phyloP scores from a whole-genome alignment of 176 grass and related monocot genomes.

The Puya raimondii region DNA sequence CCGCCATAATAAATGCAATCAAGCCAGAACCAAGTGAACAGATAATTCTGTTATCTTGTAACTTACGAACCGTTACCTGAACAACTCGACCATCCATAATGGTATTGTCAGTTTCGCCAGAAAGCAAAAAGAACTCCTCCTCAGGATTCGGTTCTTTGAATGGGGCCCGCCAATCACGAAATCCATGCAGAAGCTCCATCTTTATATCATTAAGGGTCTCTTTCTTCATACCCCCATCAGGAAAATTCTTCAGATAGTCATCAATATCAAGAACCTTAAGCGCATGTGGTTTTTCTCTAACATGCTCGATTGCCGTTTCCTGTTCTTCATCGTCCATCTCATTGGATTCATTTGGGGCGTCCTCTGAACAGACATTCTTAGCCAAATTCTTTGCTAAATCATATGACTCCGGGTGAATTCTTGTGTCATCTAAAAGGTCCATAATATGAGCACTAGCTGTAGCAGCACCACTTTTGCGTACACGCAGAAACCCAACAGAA shows the following conservation, averaged over 20 bases:
- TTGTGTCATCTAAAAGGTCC: conserved; percentile 93
- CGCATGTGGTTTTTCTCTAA: conserved; percentile 28
- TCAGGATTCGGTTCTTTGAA: conserved; percentile 66
- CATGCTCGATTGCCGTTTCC: conserved; percentile 83
- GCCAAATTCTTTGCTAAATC: conserved; percentile 78
- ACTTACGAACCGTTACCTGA: conserved; percentile 64
- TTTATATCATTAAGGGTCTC: conserved; percentile 54
- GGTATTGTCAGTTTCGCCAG: conserved; percentile 87
- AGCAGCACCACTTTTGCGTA: conserved; percentile 64
- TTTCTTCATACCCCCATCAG: conserved; percentile 43
- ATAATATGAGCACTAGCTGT: conserved; percentile 64
- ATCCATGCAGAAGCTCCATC: conserved; percentile 50
- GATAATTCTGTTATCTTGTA: conserved; percentile 73
- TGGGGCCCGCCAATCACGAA: conserved; percentile 48
- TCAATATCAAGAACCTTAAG: conserved; percentile 36
- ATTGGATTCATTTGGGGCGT: conserved; percentile 39
- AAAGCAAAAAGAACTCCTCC: conserved; percentile 92
- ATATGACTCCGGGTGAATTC: conserved; percentile 98
- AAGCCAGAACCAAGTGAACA: conserved; percentile 92
- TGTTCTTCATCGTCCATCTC: conserved; percentile 75
- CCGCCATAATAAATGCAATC: conserved; percentile 73
- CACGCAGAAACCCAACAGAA: conserved; percentile 76
- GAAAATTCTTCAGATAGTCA: conserved; percentile 60
- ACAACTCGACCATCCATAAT: conserved; percentile 94
- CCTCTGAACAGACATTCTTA: conserved; percentile 56